phyloP scores from a whole-genome alignment of 345 rosid species.

The Punica granatum region DNA sequence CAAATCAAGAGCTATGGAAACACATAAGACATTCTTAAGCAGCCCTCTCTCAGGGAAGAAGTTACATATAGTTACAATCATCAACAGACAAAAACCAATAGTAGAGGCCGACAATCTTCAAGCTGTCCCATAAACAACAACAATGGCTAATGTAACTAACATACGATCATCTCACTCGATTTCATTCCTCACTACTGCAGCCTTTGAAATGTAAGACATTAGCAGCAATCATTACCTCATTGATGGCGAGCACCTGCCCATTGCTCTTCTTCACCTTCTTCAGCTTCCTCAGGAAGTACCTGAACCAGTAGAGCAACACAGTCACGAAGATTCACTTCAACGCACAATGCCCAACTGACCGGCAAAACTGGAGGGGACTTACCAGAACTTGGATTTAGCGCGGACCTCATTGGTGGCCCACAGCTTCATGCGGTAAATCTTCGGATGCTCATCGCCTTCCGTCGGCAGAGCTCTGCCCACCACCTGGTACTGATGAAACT shows the following conservation, averaged over 20 bases:
- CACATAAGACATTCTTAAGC: too few relatives aligned
- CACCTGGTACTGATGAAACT: slow-evolving; percentile 12
- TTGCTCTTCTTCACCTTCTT: slow-evolving; percentile 7
- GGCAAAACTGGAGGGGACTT: not conserved
- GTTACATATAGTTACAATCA: too few relatives aligned
- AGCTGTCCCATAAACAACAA: too few relatives aligned
- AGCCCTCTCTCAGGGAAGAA: too few relatives aligned
- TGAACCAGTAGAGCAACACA: not conserved
- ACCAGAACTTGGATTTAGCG: slow-evolving; percentile 13
- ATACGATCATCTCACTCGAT: not conserved
- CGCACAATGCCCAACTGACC: not conserved
- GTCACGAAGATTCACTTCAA: not conserved
- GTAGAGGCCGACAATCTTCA: too few relatives aligned
- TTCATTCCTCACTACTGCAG: not conserved
- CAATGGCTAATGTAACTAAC: too few relatives aligned
- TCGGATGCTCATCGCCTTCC: slow-evolving; percentile 9
- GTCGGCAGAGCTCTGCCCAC: slow-evolving; percentile 10
- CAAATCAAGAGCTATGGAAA: too few relatives aligned
- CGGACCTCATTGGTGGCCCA: slow-evolving; percentile 10
- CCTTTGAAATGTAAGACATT: slow-evolving; percentile 6
- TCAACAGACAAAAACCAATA: too few relatives aligned
- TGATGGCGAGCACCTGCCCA: slow-evolving; percentile 1
- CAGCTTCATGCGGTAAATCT: slow-evolving; percentile 11
- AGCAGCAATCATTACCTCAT: slow-evolving; percentile 15
- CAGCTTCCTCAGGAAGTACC: slow-evolving; percentile 8